Conservation (phyloP, 208 protist genomes). For the Leishmania arabica region DNA sequence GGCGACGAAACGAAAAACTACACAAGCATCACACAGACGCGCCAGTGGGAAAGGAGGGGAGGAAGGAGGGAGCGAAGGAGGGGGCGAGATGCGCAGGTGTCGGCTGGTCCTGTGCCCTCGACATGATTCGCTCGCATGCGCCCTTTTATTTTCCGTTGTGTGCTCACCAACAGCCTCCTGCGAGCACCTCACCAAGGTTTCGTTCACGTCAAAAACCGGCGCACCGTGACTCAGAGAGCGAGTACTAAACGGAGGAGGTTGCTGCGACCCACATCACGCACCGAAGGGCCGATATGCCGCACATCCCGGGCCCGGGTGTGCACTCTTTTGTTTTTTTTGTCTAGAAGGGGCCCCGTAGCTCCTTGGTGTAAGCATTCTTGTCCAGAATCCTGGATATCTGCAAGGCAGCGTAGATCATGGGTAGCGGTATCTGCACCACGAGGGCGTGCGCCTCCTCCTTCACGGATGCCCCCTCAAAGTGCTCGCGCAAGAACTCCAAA, state of each 20-base stretch:
- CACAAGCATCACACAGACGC: background rate
- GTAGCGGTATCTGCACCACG: constrained; percentile 65
- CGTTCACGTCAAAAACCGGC: no score
- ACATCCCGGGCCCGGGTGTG: no score
- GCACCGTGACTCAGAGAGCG: background rate
- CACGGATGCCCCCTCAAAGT: constrained; percentile 58
- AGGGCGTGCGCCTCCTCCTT: constrained; percentile 65
- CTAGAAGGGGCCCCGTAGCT: constrained; percentile 59
- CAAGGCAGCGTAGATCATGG: constrained; percentile 59
- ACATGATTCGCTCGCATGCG: background rate
- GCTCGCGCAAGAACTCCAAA: constrained; percentile 70
- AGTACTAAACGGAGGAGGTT: background rate
- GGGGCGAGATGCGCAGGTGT: background rate
- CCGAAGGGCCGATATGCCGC: background rate
- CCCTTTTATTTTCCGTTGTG: background rate
- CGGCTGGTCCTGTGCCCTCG: background rate
- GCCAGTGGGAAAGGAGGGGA: background rate
- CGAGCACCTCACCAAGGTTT: background rate
- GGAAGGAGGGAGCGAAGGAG: no score
- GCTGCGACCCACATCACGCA: background rate
- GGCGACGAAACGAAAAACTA: constrained; percentile 1
- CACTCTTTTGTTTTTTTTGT: background rate
- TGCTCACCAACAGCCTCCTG: background rate
- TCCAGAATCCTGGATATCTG: constrained; percentile 64
- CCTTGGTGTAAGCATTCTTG: constrained; percentile 60